These are phyloP conservation scores for Hypoxylon sp. DNA, from an alignment of 2,329 filamentous ascomycete species.

Conservation along the genomic window DNA sequence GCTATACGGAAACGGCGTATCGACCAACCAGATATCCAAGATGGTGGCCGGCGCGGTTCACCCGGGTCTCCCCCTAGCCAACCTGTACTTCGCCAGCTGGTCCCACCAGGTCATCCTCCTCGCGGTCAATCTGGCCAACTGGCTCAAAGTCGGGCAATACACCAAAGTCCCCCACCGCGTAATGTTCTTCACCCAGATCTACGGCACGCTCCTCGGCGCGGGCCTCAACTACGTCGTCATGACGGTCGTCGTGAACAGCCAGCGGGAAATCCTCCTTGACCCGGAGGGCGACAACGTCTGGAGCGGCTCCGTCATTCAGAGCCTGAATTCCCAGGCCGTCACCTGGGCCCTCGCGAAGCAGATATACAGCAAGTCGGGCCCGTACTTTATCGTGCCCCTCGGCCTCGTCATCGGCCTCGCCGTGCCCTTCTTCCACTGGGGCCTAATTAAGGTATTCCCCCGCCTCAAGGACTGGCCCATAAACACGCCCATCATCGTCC, in stretches of 20 bases:
- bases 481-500: constrained; percentile 23
- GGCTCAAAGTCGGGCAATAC: constrained; percentile 71
- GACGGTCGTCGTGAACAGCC: constrained; percentile 63
- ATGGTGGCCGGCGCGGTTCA: constrained; percentile 66
- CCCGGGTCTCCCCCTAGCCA: constrained; percentile 64
- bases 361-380: constrained; percentile 61
- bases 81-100: constrained; percentile 71
- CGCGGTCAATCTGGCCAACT: constrained; percentile 62
- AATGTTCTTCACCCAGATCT: constrained; percentile 69
- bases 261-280: constrained; percentile 61
- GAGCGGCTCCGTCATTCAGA: constrained; percentile 65
- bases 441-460: constrained; percentile 16
- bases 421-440: constrained; percentile 32
- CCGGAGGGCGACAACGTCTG: constrained; percentile 63
- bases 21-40: constrained; percentile 69
- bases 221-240: constrained; percentile 68
- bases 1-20: constrained; percentile 68
- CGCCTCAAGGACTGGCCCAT: constrained; percentile 21
- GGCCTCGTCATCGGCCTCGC: constrained; percentile 61
- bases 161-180: constrained; percentile 65
- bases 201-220: constrained; percentile 66
- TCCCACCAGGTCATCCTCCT: constrained; percentile 68
- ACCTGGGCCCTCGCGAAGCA: constrained; percentile 66
- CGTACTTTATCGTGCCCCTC: constrained; percentile 63
- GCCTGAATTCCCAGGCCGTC: constrained; percentile 61